Evolutionary conservation across 1,139 yeast species (phyloP).

Genomic region (Geotrichum europaeum): DNA sequence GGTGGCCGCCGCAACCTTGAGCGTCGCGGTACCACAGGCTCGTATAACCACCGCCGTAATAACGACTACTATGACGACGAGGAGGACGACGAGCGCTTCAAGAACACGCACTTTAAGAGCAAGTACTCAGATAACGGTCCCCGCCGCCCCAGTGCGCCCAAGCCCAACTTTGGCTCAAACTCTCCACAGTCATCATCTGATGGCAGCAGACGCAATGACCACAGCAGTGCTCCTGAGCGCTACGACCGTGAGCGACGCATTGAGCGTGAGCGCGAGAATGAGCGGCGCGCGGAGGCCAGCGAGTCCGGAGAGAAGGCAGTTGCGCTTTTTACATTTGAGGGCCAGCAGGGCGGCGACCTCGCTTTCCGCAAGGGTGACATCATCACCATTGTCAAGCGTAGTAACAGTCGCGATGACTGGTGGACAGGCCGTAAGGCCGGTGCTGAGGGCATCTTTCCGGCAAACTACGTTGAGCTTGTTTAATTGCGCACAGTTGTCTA

Average conservation of each 20-base stretch:
- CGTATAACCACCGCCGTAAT: background rate
- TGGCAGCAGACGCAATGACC: background rate
- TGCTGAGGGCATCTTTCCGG: slow-evolving; percentile 88
- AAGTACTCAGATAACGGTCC: slow-evolving; percentile 31
- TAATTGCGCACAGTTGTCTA: background rate
- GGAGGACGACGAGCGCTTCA: slow-evolving; percentile 1
- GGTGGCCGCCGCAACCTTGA: background rate
- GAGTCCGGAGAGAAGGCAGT: slow-evolving; percentile 66
- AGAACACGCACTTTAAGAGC: slow-evolving; percentile 31
- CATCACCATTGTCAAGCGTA: slow-evolving; percentile 77
- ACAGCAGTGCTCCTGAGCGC: slow-evolving; percentile 20
- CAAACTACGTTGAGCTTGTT: slow-evolving; percentile 85
- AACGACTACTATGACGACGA: slow-evolving; percentile 1
- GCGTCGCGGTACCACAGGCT: slow-evolving; percentile 5
- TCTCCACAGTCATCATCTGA: background rate
- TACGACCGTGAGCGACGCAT: slow-evolving; percentile 25
- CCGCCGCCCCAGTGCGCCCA: slow-evolving; percentile 44
- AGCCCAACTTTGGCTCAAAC: slow-evolving; percentile 38
- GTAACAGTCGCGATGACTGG: slow-evolving; percentile 92
- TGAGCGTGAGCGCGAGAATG: slow-evolving; percentile 15
- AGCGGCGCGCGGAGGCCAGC: slow-evolving; percentile 26
- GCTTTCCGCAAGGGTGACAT: slow-evolving; percentile 93
- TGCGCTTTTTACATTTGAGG: slow-evolving; percentile 81
- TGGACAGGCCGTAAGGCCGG: slow-evolving; percentile 94
- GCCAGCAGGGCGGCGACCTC: slow-evolving; percentile 87